Evolutionary conservation across 495 filamentous ascomycete genomes (phyloP), one percentile per base, ranked within the genome.

Genomic region (Aspergillus asperescens): DNA sequence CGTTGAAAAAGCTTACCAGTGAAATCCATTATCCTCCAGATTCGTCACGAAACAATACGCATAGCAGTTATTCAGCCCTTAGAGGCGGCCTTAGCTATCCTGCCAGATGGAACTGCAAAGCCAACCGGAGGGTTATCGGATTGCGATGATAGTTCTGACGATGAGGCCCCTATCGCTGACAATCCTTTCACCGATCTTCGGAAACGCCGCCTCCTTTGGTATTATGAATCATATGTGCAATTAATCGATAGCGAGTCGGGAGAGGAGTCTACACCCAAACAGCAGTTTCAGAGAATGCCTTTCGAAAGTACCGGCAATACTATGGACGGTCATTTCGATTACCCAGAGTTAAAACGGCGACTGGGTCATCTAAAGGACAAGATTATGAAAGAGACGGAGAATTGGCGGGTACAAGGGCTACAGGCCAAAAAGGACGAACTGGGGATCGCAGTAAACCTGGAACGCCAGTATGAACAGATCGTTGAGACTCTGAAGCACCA

Each of bases 141-240:
- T 12, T 77, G 72, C 23, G 76, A 79, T 58, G 72, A 71, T 58
- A 76, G 79, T 24, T 15, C 41, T 31, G 48, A 53, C 1, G 44
- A 57, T 23, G 55, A 57, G 13, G 35, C 16, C 25, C 22, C 22
- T 1, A 24, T 7, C 5, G 10, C 88, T 86, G 65, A 84, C 3
- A 47, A 90, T 50, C 87, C 89, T 0, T 97, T 97, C 74, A 82
- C 81, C 50, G 94, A 98, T 58, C 72, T 94, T 7, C 88, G 84
- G 77, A 98, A 97, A 69, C 82, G 87, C 39, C 83, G 91, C 0
- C 96, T 97, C 65, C 68, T 98, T 13, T 97, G 94, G 93, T 97
- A 98, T 65, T 90, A 89, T 61, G 87, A 94, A 38, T 85, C 83
- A 10, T 98, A 97, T 64, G 70, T 91, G 19, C 67, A 75, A 7